Evolutionary conservation across 2,329 filamentous ascomycete species (phyloP), one percentile per base, ranked within the genome.

Genomic region (Pseudogymnoascus sp.): DNA sequence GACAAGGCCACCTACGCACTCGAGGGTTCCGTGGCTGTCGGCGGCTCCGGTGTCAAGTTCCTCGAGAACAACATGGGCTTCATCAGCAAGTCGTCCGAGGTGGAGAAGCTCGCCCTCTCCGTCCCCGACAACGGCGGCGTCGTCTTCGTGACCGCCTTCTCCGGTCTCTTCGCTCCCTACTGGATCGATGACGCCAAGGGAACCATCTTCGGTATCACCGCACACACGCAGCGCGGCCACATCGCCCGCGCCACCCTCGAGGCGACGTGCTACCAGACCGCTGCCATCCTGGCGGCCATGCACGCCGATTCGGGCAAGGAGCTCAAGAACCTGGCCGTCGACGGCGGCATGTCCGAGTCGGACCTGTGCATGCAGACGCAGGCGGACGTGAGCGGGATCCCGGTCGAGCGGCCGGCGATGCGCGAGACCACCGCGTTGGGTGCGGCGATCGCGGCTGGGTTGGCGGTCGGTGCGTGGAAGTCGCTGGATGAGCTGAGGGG

Each of bases 1-100:
- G 78, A 82, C 38, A 57, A 73, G 73, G 63, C 87, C 0, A 86
- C 88, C 3, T 96, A 96, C 76, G 91, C 91, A 0, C 80, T 96
- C 7, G 91, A 96, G 75, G 91, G 90, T 26, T 92, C 88, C 74
- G 87, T 95, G 68, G 90, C 91, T 9, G 90, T 93, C 35, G 90
- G 88, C 21, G 90, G 90, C 13, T 88, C 89, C 53, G 90, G 89
- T 70, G 84, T 96, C 65, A 93, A 91, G 69, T 92, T 91, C 69
- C 75, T 87, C 61, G 78, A 83, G 73, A 80, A 87, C 71, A 88
- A 89, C 71, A 73, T 89, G 21, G 82, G n/a, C n/a, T n/a, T n/a
- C n/a, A n/a, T n/a, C n/a, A n/a, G n/a, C n/a, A n/a, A n/a, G n/a
- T n/a, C n/a, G n/a, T n/a, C n/a, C n/a, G n/a, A n/a, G n/a, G n/a